Conservation (phyloP, 1,139 yeast genomes). For the Diutina pseudorugosa region DNA sequence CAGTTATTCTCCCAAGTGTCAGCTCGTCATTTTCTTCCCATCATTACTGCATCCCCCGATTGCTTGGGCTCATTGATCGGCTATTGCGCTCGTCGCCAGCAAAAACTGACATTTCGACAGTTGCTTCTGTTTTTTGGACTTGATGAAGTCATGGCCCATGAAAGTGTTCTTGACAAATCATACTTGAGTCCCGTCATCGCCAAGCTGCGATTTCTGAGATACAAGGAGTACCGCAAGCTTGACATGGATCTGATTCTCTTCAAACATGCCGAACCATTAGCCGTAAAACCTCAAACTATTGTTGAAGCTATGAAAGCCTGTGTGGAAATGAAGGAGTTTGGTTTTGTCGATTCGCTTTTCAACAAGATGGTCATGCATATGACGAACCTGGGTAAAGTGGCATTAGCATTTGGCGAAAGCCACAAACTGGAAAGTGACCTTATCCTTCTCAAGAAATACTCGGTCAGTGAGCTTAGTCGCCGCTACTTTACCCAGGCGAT, state of each 20-base stretch:
- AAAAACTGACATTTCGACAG: conserved; percentile 13
- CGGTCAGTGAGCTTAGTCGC: conserved; percentile 8
- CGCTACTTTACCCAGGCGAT: conserved; percentile 17
- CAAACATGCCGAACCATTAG: conserved; percentile 9
- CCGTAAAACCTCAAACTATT: conserved; percentile 12
- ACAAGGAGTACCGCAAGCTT: conserved; percentile 7
- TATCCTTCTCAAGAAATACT: background rate
- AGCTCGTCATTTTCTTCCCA: conserved; percentile 12
- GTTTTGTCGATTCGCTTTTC: conserved; percentile 22
- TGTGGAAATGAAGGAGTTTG: conserved; percentile 15
- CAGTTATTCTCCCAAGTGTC: conserved; percentile 5
- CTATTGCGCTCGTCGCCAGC: conserved; percentile 15
- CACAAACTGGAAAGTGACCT: background rate
- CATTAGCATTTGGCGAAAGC: conserved; percentile 11
- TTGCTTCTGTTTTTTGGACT: conserved; percentile 19
- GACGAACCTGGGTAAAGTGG: conserved; percentile 7
- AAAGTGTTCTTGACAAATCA: conserved; percentile 13
- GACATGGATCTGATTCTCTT: conserved; percentile 9
- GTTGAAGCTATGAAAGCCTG: conserved; percentile 21
- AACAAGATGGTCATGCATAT: conserved; percentile 17
- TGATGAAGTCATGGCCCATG: conserved; percentile 17
- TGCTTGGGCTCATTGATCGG: conserved; percentile 16
- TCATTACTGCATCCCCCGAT: conserved; percentile 17
- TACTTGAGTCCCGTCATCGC: conserved; percentile 15
- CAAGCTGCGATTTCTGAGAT: conserved; percentile 15